phyloP scores from a whole-genome alignment of 495 filamentous ascomycete genomes.

The Chaetomium cochliodes region DNA sequence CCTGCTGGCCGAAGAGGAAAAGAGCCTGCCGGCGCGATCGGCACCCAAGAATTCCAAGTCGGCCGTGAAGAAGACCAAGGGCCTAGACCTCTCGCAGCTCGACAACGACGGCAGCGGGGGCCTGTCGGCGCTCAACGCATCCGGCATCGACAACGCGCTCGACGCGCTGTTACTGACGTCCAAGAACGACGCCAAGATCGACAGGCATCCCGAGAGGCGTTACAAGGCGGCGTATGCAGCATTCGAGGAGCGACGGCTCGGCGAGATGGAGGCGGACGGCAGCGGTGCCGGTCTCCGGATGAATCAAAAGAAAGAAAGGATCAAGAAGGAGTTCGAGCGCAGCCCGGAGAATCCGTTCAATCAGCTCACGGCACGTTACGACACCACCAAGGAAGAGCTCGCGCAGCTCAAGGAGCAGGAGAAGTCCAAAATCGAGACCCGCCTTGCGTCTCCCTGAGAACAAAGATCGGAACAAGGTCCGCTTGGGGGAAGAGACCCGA shows the following conservation, averaged over 20 bases:
- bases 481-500: conserved; percentile 1
- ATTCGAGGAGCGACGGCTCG: conserved; percentile 78
- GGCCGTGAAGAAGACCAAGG: conserved; percentile 65
- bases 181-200: conserved; percentile 59
- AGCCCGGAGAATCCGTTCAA: conserved; percentile 93
- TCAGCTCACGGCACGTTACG: conserved; percentile 67
- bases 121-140: conserved; percentile 63
- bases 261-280: conserved; percentile 78
- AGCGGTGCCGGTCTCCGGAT: conserved; percentile 67
- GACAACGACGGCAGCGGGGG: conserved; percentile 50
- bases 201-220: conserved; percentile 80
- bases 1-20: conserved; percentile 80
- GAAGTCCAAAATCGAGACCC: conserved; percentile 69
- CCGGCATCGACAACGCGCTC: conserved; percentile 87
- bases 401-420: conserved; percentile 62
- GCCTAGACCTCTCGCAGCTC: conserved; percentile 69
- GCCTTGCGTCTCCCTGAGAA: conserved; percentile 50
- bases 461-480: conserved; percentile 3
- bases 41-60: conserved; percentile 57
- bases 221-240: conserved; percentile 86
- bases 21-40: conserved; percentile 60
- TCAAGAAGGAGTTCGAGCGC: conserved; percentile 86
- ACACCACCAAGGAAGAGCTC: conserved; percentile 78
- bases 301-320: conserved; percentile 75
- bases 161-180: conserved; percentile 71